Evolutionary conservation across 1,284 basidiomycete genomes (phyloP).

Genomic region (Rhizopogon hawkerae): DNA sequence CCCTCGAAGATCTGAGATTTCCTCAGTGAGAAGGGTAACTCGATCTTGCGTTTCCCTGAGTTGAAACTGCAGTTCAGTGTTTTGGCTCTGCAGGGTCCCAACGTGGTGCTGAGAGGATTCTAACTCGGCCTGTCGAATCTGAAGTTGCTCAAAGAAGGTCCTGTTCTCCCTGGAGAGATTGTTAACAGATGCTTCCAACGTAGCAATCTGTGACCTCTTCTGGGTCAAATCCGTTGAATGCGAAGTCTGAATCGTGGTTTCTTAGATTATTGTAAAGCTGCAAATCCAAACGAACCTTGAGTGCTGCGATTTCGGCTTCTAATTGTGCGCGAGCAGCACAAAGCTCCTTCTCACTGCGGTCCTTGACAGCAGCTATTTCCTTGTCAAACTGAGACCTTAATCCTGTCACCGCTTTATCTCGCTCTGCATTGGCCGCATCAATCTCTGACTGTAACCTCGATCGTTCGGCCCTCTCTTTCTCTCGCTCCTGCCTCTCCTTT

Average conservation of each 20-base stretch:
- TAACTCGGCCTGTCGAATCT: slow-evolving; percentile 78
- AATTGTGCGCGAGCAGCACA: slow-evolving; percentile 57
- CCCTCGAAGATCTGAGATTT: slow-evolving; percentile 57
- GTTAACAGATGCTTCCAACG: slow-evolving; percentile 64
- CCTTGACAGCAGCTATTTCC: slow-evolving; percentile 55
- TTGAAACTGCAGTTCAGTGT: slow-evolving; percentile 79
- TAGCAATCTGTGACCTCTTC: slow-evolving; percentile 56
- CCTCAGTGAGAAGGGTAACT: slow-evolving; percentile 60
- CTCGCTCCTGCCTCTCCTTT: slow-evolving; percentile 50
- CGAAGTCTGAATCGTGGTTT: slow-evolving; percentile 40
- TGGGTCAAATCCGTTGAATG: slow-evolving; percentile 60
- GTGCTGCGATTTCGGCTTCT: slow-evolving; percentile 67
- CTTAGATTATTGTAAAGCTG: neutral
- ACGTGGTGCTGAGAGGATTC: slow-evolving; percentile 72
- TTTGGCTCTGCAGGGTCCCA: slow-evolving; percentile 67
- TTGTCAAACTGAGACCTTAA: slow-evolving; percentile 71
- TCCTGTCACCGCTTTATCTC: slow-evolving; percentile 61
- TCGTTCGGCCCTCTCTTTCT: slow-evolving; percentile 58
- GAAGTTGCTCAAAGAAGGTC: slow-evolving; percentile 73
- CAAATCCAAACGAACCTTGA: slow-evolving; percentile 48
- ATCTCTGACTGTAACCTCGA: slow-evolving; percentile 49
- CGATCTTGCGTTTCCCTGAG: slow-evolving; percentile 73
- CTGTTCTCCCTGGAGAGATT: slow-evolving; percentile 67
- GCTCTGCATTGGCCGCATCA: slow-evolving; percentile 52
- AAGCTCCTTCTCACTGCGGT: slow-evolving; percentile 69